These are phyloP conservation scores for Globomyces pollinis-pini DNA, from an alignment of 192 early-diverging fungal genomes.

Conservation along the genomic window DNA sequence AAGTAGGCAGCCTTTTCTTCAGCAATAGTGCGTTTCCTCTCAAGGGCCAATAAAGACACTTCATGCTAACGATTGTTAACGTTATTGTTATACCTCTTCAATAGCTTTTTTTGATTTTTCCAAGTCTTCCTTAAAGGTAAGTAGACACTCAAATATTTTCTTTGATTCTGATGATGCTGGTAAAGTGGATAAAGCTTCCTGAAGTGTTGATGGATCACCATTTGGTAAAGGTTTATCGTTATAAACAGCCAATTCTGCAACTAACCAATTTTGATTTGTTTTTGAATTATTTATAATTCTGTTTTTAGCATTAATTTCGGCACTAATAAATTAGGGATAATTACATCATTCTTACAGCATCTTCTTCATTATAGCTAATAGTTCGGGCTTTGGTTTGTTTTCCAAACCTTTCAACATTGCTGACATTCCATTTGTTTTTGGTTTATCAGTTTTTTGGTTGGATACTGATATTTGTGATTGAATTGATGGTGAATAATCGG, in stretches of 20 bases:
- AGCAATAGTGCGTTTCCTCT: conserved; percentile 5
- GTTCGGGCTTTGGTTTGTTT: conserved; percentile 21
- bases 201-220: neutral
- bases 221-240: neutral
- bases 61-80: conserved; percentile 16
- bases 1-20: conserved; percentile 20
- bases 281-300: conserved; percentile 29
- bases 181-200: neutral
- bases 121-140: conserved; percentile 22
- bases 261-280: conserved; percentile 23
- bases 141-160: conserved; percentile 9
- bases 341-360: too few relatives aligned
- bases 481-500: too few relatives aligned
- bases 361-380: conserved; percentile 11
- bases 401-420: neutral
- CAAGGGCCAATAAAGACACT: conserved; percentile 6
- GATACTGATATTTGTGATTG: too few relatives aligned
- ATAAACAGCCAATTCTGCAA: conserved; percentile 10
- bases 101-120: conserved; percentile 16
- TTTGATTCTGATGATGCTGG: neutral
- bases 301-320: conserved; percentile 31
- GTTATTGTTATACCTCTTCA: conserved; percentile 24
- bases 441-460: neutral
- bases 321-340: too few relatives aligned
- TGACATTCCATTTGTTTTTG: neutral